Evolutionary conservation across 495 filamentous ascomycete genomes (phyloP), one percentile per base, ranked within the genome.

Genomic region (Annulohypoxylon nitens): DNA sequence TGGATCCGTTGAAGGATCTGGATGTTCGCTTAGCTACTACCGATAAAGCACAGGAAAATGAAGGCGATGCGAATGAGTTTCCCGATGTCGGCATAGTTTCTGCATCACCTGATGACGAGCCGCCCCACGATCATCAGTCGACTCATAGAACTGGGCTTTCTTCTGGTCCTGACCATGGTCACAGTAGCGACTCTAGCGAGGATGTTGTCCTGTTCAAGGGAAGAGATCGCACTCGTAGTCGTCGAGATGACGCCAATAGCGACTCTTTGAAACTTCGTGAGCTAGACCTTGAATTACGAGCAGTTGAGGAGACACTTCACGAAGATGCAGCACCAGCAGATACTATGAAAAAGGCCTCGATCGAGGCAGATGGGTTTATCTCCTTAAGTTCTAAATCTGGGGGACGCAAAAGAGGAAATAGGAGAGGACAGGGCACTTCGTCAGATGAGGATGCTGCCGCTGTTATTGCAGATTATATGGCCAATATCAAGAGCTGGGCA

Each of bases 401-500:
- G 43, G 50, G 37, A 23, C 67, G 36, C 37, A 11, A 20, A 12
- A 51, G 26, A 45, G 48, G 43, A n/a, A 73, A 47, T 10, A 70
- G 50, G 66, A 14, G 18, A 7, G 30, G 39, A 6, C 54, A 23
- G 39, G 33, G 20, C 6, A 14, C 55, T 4, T 37, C 55, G 11
- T 73, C 71, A 4, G 78, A 82, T 7, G 81, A 84, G 3, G 81
- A 84, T 4, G 87, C 92, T 10, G 84, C 89, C 37, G 90, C 86
- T 0, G 83, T 89, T 3, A 53, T 93, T 20, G 87, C 87, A 2
- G 94, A 97, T 75, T 96, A 97, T 71, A 90, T 94, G 61, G 88
- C 87, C 64, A 94, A 97, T 75, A 89, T 94, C 78, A 82, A 82
- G 37, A 74, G 76, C 26, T 76, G 82, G 30, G 75, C 78, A 14